These are phyloP conservation scores for Xerophyta viscosa DNA, from an alignment of 106 monocot genomes.

Conservation along the genomic window DNA sequence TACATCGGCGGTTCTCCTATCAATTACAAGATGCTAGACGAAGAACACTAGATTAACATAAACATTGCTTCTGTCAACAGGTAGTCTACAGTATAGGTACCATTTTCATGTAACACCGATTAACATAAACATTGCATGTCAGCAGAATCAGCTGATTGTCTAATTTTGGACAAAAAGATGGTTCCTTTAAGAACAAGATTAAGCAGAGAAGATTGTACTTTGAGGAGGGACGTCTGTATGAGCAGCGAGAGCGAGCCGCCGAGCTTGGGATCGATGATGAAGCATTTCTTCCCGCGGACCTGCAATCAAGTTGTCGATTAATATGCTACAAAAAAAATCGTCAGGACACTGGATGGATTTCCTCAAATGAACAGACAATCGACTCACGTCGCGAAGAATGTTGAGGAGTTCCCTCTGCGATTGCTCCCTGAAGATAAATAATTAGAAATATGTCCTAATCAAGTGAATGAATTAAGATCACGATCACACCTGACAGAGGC, in stretches of 20 bases:
- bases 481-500: constrained; percentile 59
- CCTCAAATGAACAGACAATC: not conserved
- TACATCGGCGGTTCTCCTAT: too few species aligned
- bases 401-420: constrained; percentile 90
- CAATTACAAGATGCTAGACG: too few species aligned
- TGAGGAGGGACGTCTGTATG: constrained; percentile 82
- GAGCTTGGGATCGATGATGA: constrained; percentile 87
- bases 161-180: too few species aligned
- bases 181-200: too few species aligned
- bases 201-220: constrained; percentile 35
- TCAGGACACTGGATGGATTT: not conserved
- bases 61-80: too few species aligned
- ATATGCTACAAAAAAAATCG: constrained; percentile 1
- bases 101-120: too few species aligned
- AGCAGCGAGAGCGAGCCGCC: constrained; percentile 75
- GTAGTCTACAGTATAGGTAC: too few species aligned
- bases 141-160: too few species aligned
- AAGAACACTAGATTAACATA: too few species aligned
- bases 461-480: not conserved
- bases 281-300: constrained; percentile 87
- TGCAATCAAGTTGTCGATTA: constrained; percentile 11
- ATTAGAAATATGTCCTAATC: not conserved
- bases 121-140: too few species aligned
- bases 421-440: constrained; percentile 46
- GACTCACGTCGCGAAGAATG: constrained; percentile 62